Evolutionary conservation across 352 stramenopile species (phyloP).

Genomic region (Phytophthora tubulina): DNA sequence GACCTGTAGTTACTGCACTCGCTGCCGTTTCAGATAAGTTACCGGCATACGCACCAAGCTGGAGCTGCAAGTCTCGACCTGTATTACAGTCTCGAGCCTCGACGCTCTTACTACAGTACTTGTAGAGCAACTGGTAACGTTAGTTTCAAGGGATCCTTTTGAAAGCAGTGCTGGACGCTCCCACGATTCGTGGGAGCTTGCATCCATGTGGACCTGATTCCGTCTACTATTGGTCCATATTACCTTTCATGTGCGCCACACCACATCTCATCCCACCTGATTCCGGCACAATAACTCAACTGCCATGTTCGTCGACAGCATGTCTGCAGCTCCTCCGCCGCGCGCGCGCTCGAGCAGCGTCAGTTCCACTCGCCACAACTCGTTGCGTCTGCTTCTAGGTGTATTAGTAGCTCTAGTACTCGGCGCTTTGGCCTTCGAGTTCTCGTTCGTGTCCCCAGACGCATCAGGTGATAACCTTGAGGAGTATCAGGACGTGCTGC

Average conservation of each 20-base stretch:
- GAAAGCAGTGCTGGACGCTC: no score
- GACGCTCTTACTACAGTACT: no score
- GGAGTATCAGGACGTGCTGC: constrained; percentile 28
- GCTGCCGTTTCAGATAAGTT: no score
- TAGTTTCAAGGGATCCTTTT: no score
- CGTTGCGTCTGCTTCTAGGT: constrained; percentile 36
- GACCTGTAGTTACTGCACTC: no score
- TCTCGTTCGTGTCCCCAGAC: constrained; percentile 36
- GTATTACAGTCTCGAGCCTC: no score
- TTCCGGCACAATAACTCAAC: constrained; percentile 12
- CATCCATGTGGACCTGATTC: constrained; percentile 18
- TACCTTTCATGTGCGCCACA: neutral
- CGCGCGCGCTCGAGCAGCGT: constrained; percentile 29
- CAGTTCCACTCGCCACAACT: constrained; percentile 8
- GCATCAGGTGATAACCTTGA: constrained; percentile 2
- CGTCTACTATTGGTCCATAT: constrained; percentile 19
- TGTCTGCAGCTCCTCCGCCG: constrained; percentile 6
- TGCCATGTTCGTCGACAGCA: neutral
- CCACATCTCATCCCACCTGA: neutral
- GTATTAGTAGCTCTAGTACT: constrained; percentile 35
- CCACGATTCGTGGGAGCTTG: neutral
- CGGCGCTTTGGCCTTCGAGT: constrained; percentile 34
- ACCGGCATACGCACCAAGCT: no score
- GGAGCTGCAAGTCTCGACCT: no score
- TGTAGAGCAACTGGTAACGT: no score